Conservation (phyloP, 768 basidiomycete species). For the Lyophyllum atratum region DNA sequence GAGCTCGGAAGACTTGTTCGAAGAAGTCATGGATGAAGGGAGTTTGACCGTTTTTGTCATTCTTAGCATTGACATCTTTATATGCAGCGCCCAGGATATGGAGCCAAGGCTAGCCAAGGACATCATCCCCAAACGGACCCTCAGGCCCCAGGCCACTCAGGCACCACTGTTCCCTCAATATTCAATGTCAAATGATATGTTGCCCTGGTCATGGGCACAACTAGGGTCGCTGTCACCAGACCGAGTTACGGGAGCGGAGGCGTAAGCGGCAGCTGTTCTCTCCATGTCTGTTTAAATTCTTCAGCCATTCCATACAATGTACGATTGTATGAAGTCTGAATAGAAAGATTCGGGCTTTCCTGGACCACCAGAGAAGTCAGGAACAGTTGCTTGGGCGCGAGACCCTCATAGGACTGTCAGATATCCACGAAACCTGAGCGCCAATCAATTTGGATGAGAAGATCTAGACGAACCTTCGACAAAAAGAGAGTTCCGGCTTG, state of each 20-base stretch:
- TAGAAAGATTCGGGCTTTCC: not conserved
- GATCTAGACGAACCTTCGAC: too few species aligned
- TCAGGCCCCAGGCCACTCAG: not conserved
- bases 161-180: not conserved
- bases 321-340: not conserved
- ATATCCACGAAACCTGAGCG: not conserved
- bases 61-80: slow-evolving; percentile 1
- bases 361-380: not conserved
- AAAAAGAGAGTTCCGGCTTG: too few species aligned
- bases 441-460: not conserved
- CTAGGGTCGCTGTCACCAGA: slow-evolving; percentile 5
- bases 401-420: not conserved
- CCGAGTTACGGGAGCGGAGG: not conserved
- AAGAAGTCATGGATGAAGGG: slow-evolving; percentile 13
- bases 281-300: not conserved
- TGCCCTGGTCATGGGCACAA: not conserved
- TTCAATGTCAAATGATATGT: not conserved
- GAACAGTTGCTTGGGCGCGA: not conserved
- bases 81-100: slow-evolving; percentile 1
- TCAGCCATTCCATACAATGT: not conserved
- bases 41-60: not conserved
- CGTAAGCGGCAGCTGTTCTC: not conserved
- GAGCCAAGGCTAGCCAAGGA: slow-evolving; percentile 10
- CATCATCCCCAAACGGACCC: slow-evolving; percentile 5
- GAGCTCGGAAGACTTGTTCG: slow-evolving; percentile 22